A percentile compares a stretch with the other conserved stretches of the same genome.
Conservation (phyloP, 805 yeast species). For the Naumovozyma dairenensis region DNA sequence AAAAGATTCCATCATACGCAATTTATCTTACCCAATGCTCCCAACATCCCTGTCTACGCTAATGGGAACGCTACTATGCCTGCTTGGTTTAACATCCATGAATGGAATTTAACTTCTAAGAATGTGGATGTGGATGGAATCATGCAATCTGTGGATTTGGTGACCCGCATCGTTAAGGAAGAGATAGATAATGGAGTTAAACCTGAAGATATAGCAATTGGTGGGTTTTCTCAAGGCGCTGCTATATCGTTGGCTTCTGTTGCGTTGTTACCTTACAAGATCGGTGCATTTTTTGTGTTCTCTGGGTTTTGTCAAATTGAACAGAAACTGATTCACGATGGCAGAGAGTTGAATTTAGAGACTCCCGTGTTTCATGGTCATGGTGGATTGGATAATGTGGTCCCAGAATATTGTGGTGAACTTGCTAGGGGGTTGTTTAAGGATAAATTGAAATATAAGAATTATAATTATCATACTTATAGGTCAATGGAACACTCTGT, state of each 20-base stretch:
- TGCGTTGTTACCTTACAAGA: slow-evolving; percentile 43
- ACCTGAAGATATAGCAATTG: slow-evolving; percentile 66
- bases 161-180: slow-evolving; percentile 34
- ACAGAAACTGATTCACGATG: slow-evolving; percentile 6
- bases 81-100: slow-evolving; percentile 76
- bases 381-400: slow-evolving; percentile 68
- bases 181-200: slow-evolving; percentile 46
- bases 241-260: slow-evolving; percentile 61
- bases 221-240: slow-evolving; percentile 95
- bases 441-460: slow-evolving; percentile 32
- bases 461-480: slow-evolving; percentile 46
- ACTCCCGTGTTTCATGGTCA: slow-evolving; percentile 87
- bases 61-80: slow-evolving; percentile 64
- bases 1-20: slow-evolving; percentile 45
- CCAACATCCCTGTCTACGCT: slow-evolving; percentile 54
- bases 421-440: slow-evolving; percentile 38
- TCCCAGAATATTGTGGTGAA: slow-evolving; percentile 28
- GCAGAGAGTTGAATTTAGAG: slow-evolving; percentile 35
- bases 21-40: slow-evolving; percentile 90
- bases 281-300: slow-evolving; percentile 70
- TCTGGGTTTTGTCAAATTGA: slow-evolving; percentile 51
- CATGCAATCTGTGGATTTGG: slow-evolving; percentile 36
- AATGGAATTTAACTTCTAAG: slow-evolving; percentile 37
- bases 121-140: slow-evolving; percentile 46
- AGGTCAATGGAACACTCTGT: slow-evolving; percentile 60